These are phyloP conservation scores for Cotoneaster glaucophyllus DNA, from an alignment of 306 rosid genomes.

Conservation along the genomic window DNA sequence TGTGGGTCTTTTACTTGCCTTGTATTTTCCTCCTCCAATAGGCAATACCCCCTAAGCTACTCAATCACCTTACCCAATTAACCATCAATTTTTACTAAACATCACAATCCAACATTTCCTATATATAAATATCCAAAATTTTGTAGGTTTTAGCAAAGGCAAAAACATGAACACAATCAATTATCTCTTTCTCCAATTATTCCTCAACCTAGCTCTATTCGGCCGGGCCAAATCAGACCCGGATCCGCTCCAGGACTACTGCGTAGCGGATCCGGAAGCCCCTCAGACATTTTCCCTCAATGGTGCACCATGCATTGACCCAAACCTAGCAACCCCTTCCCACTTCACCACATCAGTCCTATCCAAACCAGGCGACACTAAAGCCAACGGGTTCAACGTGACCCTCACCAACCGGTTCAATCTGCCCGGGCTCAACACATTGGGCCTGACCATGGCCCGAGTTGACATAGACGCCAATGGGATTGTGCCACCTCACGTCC, in stretches of 20 bases:
- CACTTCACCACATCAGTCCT: conserved; percentile 54
- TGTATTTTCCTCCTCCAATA: conserved; percentile 29
- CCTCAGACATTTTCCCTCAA: conserved; percentile 28
- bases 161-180: conserved; percentile 28
- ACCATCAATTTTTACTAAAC: background rate
- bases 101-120: conserved; percentile 12
- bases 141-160: background rate
- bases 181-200: conserved; percentile 16
- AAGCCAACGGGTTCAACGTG: conserved; percentile 42
- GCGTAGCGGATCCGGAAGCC: conserved; percentile 46
- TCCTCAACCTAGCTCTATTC: conserved; percentile 20
- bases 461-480: conserved; percentile 31
- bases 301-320: conserved; percentile 65
- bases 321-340: conserved; percentile 27
- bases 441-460: conserved; percentile 58
- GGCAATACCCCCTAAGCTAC: conserved; percentile 59
- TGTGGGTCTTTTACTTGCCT: conserved; percentile 27
- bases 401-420: conserved; percentile 32
- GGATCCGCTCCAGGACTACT: conserved; percentile 63
- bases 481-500: conserved; percentile 43
- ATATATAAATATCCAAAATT: background rate
- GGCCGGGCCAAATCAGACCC: conserved; percentile 44
- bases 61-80: conserved; percentile 30
- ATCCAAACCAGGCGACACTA: conserved; percentile 37
- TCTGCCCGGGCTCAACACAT: conserved; percentile 70